Base-by-base conservation (phyloP, 345 rosid species). In the Arabis alpina region DNA sequence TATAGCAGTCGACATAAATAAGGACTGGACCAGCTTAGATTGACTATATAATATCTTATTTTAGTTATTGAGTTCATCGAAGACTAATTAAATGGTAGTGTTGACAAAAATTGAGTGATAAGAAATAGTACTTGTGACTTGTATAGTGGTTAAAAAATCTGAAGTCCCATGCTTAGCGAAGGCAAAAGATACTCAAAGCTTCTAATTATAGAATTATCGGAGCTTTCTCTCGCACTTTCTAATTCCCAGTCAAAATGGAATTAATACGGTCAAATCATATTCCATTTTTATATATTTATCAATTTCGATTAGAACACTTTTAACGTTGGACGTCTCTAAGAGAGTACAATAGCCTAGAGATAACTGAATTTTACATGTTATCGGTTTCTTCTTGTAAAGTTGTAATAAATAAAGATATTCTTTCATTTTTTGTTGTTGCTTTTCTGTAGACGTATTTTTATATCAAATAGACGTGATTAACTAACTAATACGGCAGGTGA, bases 81-180 rank as follows among this genome's bases (percentile, higher is more conserved):
- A 70, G n/a, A 69, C 50, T 50, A 27, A 36, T 30, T 49, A n/a
- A 39, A 23, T 41, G 62, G 43, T 40, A 16, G 2, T 5, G 32
- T n/a, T 40, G 47, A 49, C 50, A 15, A 40, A 27, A 16, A 16
- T 8, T 1, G 37, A 4, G 40, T 39, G 32, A 15, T 36, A 25
- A 24, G 37, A 53, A 60, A 60, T 39, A 25, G 19, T 23, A 71
- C 28, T 72, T 23, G n/a, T 61, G 68, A 10, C 56, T 43, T 61
- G 40, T 43, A 36, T 36, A 44, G 16, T 27, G 15, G 51, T 63
- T 45, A 15, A 16, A 47, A 55, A 45, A 36, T 25, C 3, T 15
- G 12, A 72, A 64, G 36, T 47, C 16, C 37, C 19, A 73, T 50
- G 65, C 71, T 73, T 72, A 72, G 51, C 64, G 51, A 44, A 54